Percentiles rank a stretch among this genome's conserved stretches.
phyloP scores from a whole-genome alignment of 2,329 filamentous ascomycete genomes.

The Ilyonectria mors-panacis region DNA sequence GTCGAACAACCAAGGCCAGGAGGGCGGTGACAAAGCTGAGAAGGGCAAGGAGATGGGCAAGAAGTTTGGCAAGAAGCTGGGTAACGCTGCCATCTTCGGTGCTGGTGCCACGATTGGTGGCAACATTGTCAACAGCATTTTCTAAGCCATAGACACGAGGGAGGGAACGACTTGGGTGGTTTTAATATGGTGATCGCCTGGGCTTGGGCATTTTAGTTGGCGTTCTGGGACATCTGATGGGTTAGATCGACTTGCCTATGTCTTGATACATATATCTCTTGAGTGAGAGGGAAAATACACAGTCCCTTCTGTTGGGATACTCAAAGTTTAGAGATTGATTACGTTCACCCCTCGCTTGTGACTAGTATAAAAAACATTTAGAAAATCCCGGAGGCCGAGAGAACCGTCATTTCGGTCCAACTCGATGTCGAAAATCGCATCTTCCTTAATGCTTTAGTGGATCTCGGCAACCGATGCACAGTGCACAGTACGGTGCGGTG shows the following conservation, averaged over 20 bases:
- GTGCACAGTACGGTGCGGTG: slow-evolving; percentile 32
- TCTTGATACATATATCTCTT: slow-evolving; percentile 6
- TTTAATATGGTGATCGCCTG: slow-evolving; percentile 5
- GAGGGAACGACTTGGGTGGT: background rate
- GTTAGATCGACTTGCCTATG: slow-evolving; percentile 18
- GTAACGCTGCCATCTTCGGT: slow-evolving; percentile 88
- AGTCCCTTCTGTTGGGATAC: background rate
- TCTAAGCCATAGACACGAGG: slow-evolving; percentile 64
- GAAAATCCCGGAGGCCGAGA: no score
- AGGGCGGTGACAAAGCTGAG: slow-evolving; percentile 55
- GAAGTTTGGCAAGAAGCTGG: slow-evolving; percentile 95
- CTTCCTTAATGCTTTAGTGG: slow-evolving; percentile 25
- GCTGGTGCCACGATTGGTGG: slow-evolving; percentile 92
- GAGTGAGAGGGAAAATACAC: background rate
- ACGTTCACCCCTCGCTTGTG: background rate
- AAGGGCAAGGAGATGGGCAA: slow-evolving; percentile 85
- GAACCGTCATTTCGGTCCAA: background rate
- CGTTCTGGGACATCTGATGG: slow-evolving; percentile 32
- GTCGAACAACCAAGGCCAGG: slow-evolving; percentile 58
- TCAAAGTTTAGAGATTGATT: background rate
- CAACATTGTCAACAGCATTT: slow-evolving; percentile 92
- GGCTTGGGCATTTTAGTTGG: slow-evolving; percentile 30
- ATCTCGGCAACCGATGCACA: slow-evolving; percentile 23
- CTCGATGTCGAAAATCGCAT: background rate
- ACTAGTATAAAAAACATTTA: background rate